phyloP scores from a whole-genome alignment of 306 rosid genomes.

The Malus sieversii region DNA sequence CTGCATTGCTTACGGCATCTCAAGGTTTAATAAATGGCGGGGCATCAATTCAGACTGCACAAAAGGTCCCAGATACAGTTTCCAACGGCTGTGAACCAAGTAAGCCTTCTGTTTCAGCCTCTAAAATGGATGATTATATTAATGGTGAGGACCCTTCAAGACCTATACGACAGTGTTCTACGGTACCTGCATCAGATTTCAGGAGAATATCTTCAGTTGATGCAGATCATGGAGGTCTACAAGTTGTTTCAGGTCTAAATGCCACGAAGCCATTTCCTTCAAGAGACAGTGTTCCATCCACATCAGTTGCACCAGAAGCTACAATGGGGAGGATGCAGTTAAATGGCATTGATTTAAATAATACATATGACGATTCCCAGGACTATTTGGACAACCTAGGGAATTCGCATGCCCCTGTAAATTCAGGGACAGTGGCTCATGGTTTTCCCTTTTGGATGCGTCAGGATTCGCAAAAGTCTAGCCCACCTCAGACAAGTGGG shows the following conservation, averaged over 20 bases:
- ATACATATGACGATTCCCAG: constrained; percentile 34
- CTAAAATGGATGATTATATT: constrained; percentile 22
- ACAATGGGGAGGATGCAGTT: constrained; percentile 28
- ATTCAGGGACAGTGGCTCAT: constrained; percentile 26
- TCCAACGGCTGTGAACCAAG: constrained; percentile 25
- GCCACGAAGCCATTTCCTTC: constrained; percentile 17
- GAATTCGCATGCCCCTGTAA: constrained; percentile 24
- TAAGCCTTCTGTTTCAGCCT: constrained; percentile 33
- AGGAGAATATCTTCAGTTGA: constrained; percentile 32
- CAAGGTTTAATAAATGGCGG: constrained; percentile 44
- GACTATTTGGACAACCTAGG: constrained; percentile 29
- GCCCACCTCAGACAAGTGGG: constrained; percentile 56
- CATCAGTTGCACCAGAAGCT: constrained; percentile 20
- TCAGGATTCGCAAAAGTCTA: constrained; percentile 41
- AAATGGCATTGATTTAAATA: constrained; percentile 56
- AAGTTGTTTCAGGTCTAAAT: constrained; percentile 27
- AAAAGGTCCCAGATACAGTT: constrained; percentile 32
- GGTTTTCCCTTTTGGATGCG: constrained; percentile 34
- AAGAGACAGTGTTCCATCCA: constrained; percentile 24
- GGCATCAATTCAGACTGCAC: constrained; percentile 21
- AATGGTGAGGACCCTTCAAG: constrained; percentile 18
- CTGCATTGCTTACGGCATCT: constrained; percentile 50
- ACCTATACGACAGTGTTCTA: constrained; percentile 20
- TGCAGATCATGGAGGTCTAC: constrained; percentile 19
- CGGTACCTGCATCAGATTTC: constrained; percentile 23